Evolutionary conservation across 2,329 filamentous ascomycete genomes (phyloP).

Genomic region (Zasmidium cellare): DNA sequence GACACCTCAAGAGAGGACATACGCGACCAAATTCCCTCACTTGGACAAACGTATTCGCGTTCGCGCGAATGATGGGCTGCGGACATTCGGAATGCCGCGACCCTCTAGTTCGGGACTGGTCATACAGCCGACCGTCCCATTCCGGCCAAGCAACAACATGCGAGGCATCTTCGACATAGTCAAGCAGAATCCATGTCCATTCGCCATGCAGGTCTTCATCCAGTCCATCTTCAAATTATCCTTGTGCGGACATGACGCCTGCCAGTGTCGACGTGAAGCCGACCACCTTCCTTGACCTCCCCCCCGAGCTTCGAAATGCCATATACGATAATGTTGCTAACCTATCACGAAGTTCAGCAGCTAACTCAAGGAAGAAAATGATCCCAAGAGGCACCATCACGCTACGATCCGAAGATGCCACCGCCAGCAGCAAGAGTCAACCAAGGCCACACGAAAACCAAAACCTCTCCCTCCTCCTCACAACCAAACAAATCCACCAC

Average conservation of each 20-base stretch:
- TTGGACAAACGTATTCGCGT: too few species aligned
- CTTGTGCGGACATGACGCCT: not conserved
- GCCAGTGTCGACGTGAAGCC: not conserved
- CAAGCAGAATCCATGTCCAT: not conserved
- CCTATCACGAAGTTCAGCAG: too few species aligned
- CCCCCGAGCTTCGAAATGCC: slow-evolving; percentile 1
- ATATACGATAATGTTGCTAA: not conserved
- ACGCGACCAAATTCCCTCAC: too few species aligned
- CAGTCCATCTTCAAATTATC: too few species aligned
- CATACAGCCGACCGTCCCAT: not conserved
- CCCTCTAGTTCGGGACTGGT: not conserved
- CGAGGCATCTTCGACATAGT: not conserved
- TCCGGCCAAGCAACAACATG: not conserved
- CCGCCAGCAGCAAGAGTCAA: not conserved
- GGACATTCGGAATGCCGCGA: not conserved
- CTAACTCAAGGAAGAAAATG: too few species aligned
- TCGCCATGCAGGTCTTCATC: too few species aligned
- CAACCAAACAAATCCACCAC: not conserved
- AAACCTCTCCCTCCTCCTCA: not conserved
- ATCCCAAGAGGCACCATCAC: not conserved
- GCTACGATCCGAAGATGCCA: not conserved
- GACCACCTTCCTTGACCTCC: not conserved
- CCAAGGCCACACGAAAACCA: not conserved
- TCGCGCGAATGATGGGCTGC: not conserved
- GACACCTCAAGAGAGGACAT: too few species aligned